Evolutionary conservation across 108 stramenopile species (phyloP).

Genomic region (Cyclotella cryptica): DNA sequence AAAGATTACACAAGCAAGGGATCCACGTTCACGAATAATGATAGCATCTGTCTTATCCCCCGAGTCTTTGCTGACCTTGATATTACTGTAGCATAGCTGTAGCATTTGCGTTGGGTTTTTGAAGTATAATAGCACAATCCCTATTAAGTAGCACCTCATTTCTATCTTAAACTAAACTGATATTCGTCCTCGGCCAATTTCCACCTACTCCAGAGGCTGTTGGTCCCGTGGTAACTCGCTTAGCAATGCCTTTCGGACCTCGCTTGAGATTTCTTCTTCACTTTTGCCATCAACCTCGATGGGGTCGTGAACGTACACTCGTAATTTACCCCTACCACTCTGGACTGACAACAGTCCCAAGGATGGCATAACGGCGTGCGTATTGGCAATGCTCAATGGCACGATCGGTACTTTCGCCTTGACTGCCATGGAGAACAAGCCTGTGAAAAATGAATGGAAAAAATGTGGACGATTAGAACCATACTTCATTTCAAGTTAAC

Average conservation of each 20-base stretch:
- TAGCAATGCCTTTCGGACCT: conserved; percentile 64
- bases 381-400: conserved; percentile 77
- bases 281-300: conserved; percentile 67
- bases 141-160: no score
- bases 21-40: no score
- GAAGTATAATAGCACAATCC: no score
- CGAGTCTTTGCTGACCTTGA: no score
- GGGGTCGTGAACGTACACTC: conserved; percentile 75
- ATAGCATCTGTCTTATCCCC: no score
- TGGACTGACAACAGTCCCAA: conserved; percentile 74
- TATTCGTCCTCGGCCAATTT: neutral
- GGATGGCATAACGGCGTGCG: conserved; percentile 78
- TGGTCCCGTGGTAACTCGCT: conserved; percentile 66
- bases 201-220: conserved; percentile 53
- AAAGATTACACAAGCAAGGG: no score
- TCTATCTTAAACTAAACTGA: no score
- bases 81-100: no score
- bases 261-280: conserved; percentile 66
- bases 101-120: no score
- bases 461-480: neutral
- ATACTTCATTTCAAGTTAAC: neutral
- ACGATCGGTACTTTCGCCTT: conserved; percentile 81
- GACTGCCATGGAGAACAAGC: conserved; percentile 71
- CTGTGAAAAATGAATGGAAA: neutral
- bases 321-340: conserved; percentile 66